Base-by-base conservation (phyloP, 2,329 filamentous ascomycete genomes). In the Sphaerostilbella broomeana region DNA sequence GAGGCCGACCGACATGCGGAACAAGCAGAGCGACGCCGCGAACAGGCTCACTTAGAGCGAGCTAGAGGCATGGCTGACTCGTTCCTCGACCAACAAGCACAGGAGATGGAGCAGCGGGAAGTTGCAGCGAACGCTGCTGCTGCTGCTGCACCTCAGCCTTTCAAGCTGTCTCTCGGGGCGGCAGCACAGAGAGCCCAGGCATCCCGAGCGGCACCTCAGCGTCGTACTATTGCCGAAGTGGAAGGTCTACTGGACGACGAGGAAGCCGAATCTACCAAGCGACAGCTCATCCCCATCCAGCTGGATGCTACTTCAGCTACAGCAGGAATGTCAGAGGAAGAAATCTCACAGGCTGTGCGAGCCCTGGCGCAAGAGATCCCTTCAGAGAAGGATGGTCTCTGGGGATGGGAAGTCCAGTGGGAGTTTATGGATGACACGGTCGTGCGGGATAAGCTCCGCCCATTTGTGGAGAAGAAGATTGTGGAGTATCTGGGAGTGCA, bases 381-480 rank as follows among this genome's bases (percentile, higher is more conserved):
- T 0, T 83, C 80, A 11, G 84, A 92, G 56, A 86, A 84, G 59
- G 79, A 84, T 3, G 87, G 86, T 0, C 71, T 98, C 4, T 98
- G 90, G 86, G 76, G 73, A n/a, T 97, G 88, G 86, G 69, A 83
- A 13, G 79, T 98, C 59, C 85, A 89, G 53, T 98, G 92, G 92
- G 84, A 94, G 36, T 86, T 81, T 62, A 73, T 98, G 58, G 86
- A 94, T 57, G 83, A 92, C 45, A 71, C 74, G 12, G 75, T 92
- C 28, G 78, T 97, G 44, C 76, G 79, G 45, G 85, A 94, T 48
- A 89, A 95, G 59, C 77, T 98, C 51, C 79, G 85, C 55, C 89
- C 90, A 20, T 98, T 95, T 65, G 86, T 97, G 41, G 88, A 95
- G 69, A 94, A 94, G 75, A 98, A 97, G 73, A 86, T 97, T 51